Evolutionary conservation across 2,329 filamentous ascomycete species (phyloP).

Genomic region (Reticulascus tulasneorum): DNA sequence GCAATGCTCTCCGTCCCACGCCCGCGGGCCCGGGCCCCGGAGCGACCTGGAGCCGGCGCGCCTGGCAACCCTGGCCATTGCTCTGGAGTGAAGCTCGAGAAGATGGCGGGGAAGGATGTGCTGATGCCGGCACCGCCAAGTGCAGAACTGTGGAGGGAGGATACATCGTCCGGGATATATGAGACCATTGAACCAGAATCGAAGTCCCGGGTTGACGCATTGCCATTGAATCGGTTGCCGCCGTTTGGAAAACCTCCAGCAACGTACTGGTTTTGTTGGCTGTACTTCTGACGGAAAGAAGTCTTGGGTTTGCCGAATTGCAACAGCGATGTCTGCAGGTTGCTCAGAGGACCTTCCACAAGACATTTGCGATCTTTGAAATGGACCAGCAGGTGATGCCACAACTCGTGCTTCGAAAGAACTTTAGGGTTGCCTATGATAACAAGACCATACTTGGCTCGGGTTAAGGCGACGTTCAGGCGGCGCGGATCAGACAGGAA

Average conservation of each 20-base stretch:
- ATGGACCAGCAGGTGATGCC: conserved; percentile 91
- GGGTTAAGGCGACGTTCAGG: conserved; percentile 93
- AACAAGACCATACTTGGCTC: conserved; percentile 93
- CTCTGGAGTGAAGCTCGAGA: conserved; percentile 84
- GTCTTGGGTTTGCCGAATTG: conserved; percentile 95
- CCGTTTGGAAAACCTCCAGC: conserved; percentile 28
- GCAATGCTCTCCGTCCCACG: conserved; percentile 74
- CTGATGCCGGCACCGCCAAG: conserved; percentile 79
- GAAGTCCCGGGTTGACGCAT: conserved; percentile 42
- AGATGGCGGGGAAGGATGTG: conserved; percentile 89
- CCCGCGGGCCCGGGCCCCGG: conserved; percentile 62
- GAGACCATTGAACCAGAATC: conserved; percentile 88
- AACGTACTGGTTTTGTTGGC: conserved; percentile 67
- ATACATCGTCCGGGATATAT: conserved; percentile 95
- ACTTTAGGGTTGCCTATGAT: conserved; percentile 98
- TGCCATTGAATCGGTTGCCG: conserved; percentile 20
- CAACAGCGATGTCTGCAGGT: conserved; percentile 90
- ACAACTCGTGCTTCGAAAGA: conserved; percentile 93
- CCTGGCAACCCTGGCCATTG: conserved; percentile 81
- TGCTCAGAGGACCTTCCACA: conserved; percentile 90
- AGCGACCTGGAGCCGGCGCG: conserved; percentile 53
- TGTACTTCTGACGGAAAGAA: conserved; percentile 83
- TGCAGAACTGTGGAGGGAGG: conserved; percentile 88
- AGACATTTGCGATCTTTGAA: conserved; percentile 97
- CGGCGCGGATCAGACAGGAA: conserved; percentile 97